Evolutionary conservation across 768 basidiomycete genomes (phyloP).

Genomic region (Boletus tylopilopsis): DNA sequence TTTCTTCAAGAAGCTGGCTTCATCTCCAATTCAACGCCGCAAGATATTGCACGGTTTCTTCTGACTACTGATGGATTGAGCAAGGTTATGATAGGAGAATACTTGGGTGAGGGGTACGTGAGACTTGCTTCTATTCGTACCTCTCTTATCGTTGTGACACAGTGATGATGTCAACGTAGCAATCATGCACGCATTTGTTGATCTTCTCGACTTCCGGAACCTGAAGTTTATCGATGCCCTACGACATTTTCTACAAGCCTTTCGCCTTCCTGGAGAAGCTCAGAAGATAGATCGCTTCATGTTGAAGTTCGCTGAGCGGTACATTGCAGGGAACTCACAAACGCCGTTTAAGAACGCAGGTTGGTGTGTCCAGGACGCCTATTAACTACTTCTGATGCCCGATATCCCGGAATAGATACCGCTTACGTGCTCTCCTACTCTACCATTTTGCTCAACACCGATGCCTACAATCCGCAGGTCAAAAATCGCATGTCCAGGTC

Average conservation of each 20-base stretch:
- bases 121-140: not conserved
- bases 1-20: conserved; percentile 88
- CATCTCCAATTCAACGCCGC: conserved; percentile 66
- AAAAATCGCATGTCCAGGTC: conserved; percentile 91
- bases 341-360: conserved; percentile 93
- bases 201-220: conserved; percentile 82
- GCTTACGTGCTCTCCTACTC: conserved; percentile 96
- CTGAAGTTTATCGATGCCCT: conserved; percentile 86
- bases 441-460: conserved; percentile 94
- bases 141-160: conserved; percentile 8
- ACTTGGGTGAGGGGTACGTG: conserved; percentile 91
- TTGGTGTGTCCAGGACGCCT: conserved; percentile 33
- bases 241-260: conserved; percentile 86
- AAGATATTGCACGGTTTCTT: conserved; percentile 82
- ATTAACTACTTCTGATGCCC: conserved; percentile 6
- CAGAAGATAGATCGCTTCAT: conserved; percentile 99
- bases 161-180: conserved; percentile 90
- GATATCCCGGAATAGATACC: conserved; percentile 51
- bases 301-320: conserved; percentile 98
- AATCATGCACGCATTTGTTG: conserved; percentile 97
- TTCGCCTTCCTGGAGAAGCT: conserved; percentile 94
- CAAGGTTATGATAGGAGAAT: conserved; percentile 97
- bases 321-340: conserved; percentile 82
- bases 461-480: conserved; percentile 92
- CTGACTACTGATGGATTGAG: conserved; percentile 87